Percentiles rank a stretch among this genome's conserved stretches.
Conservation (phyloP, 208 protist genomes). For the Acanthamoeba divionensis region DNA sequence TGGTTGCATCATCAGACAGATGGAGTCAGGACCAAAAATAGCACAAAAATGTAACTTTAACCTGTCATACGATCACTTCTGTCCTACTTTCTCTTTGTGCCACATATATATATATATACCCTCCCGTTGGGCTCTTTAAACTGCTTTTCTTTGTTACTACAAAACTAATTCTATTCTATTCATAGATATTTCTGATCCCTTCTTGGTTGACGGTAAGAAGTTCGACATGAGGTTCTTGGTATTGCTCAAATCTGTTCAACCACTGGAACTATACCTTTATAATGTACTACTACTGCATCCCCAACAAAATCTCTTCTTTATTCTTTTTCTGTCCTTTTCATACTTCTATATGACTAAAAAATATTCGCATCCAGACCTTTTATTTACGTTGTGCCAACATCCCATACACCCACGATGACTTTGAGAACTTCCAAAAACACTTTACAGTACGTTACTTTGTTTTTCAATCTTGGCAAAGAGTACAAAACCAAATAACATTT, state of each 20-base stretch:
- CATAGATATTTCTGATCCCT: too few relatives aligned
- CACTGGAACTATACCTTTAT: constrained; percentile 62
- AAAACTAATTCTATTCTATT: too few relatives aligned
- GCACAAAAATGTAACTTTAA: constrained; percentile 18
- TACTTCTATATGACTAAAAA: too few relatives aligned
- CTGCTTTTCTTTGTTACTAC: too few relatives aligned
- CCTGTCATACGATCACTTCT: too few relatives aligned
- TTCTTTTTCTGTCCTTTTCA: too few relatives aligned
- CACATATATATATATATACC: too few relatives aligned
- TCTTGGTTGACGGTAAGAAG: constrained; percentile 43
- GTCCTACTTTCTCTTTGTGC: not conserved
- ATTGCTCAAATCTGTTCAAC: constrained; percentile 54
- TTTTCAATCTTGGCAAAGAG: not conserved
- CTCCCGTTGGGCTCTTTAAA: too few relatives aligned
- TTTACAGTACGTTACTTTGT: not conserved
- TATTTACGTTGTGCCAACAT: constrained; percentile 8
- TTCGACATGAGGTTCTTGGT: constrained; percentile 62
- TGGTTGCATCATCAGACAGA: not conserved
- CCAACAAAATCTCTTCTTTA: too few relatives aligned
- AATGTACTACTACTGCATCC: not conserved
- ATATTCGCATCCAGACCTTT: not conserved
- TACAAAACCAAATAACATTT: too few relatives aligned
- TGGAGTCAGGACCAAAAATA: not conserved
- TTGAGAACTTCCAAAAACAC: constrained; percentile 19
- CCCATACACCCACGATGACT: not conserved